Base-by-base conservation (phyloP, 1,284 basidiomycete species). In the Bjerkandera adusta region DNA sequence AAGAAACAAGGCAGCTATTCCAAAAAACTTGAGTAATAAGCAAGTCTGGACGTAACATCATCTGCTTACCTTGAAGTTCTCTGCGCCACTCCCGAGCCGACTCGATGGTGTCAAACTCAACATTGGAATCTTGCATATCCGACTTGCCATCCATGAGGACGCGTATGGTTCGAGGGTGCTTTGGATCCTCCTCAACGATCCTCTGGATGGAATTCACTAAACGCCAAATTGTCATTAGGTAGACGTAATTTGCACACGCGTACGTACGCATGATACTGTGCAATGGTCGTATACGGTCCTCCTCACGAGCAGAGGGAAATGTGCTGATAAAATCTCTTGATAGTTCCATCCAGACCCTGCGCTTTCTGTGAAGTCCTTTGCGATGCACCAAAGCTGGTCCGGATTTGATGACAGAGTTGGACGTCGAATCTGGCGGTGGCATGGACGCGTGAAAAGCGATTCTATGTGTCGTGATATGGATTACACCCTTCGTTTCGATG, bases 321-420 rank as follows among this genome's bases (percentile, higher is more conserved):
- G 72, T 69, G 39, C 79, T 79, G 25, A 85, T 52, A 77, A 83
- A 82, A 50, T 85, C 83, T 29, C 69, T 72, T 10, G 71, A 70
- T 21, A 87, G 61, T 56, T 85, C 83, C 60, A 85, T 57, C 83
- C 83, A 85, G 5, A 83, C 66, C n/a, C 79, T 68, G n/a, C 63
- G 64, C 52, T 73, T 75, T 35, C 68, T 59, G 35, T 61, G 65
- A 53, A 70, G 64, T 20, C 74, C 72, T 45, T 65, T 68, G 4
- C 71, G 64, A 53, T 79, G 78, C 15, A 80, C 59, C 0, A 72
- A 67, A 3, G 77, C 79, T 1, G 79, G 66, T 0, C 83, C 83
- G 2, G 75, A 57, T 52, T 76, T 77, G 37, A 85, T 64, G 18
- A 79, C 51, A 33, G 66, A 57, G 12, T 59, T 52, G 8, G 60